Conservation (phyloP, 495 filamentous ascomycete genomes). For the Hypoxylon fuscum region DNA sequence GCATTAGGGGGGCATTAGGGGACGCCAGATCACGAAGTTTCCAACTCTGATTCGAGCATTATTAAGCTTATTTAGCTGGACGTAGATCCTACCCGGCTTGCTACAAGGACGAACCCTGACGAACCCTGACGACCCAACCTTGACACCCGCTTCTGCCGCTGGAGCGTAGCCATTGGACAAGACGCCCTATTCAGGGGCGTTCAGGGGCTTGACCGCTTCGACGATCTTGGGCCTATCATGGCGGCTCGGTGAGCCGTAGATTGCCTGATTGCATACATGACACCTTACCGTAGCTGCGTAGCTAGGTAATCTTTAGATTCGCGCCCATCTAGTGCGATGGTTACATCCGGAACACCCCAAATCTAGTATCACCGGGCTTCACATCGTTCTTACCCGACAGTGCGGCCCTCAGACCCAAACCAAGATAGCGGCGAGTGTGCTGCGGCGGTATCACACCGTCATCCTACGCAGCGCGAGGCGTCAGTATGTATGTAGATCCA, state of each 20-base stretch:
- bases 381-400: conserved; percentile 71
- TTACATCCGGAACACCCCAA: conserved; percentile 97
- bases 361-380: conserved; percentile 72
- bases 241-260: not conserved
- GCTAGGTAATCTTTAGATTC: not conserved
- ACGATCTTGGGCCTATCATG: not conserved
- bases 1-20: not conserved
- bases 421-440: conserved; percentile 85
- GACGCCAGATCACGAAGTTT: conserved; percentile 15
- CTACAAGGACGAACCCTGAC: conserved; percentile 24
- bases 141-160: not conserved
- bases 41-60: conserved; percentile 1
- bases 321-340: conserved; percentile 8
- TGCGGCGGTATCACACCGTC: conserved; percentile 92
- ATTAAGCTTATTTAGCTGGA: conserved; percentile 6
- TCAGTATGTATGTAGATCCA: not conserved
- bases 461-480: conserved; percentile 55
- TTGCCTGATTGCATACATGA: not conserved
- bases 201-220: not conserved
- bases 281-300: not conserved
- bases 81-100: conserved; percentile 3
- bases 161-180: not conserved
- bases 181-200: not conserved
- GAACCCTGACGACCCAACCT: conserved; percentile 2
- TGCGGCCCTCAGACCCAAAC: conserved; percentile 81